A percentile compares a stretch with the other conserved stretches of the same genome.
phyloP scores from a whole-genome alignment of 2,329 filamentous ascomycete species.

The Calonectria pauciramosa region DNA sequence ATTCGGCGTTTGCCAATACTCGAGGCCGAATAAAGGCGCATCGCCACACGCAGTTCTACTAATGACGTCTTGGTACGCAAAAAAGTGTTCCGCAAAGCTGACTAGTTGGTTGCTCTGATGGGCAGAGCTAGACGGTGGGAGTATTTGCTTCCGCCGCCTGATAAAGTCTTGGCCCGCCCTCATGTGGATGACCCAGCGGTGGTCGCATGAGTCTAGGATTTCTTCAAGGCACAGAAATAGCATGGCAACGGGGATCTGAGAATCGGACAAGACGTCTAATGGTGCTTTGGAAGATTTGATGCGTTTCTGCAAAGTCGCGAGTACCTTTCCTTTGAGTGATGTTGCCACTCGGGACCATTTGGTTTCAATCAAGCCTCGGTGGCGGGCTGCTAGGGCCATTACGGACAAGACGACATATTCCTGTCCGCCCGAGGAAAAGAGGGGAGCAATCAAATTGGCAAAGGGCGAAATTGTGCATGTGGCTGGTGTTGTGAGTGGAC shows the following conservation, averaged over 20 bases:
- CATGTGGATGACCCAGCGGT: constrained; percentile 61
- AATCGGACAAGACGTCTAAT: constrained; percentile 34
- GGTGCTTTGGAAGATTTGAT: constrained; percentile 29
- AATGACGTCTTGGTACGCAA: constrained; percentile 66
- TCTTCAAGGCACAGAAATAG: constrained; percentile 44
- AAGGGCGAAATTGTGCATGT: constrained; percentile 35
- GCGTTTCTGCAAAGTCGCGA: constrained; percentile 4
- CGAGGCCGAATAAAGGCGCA: constrained; percentile 59
- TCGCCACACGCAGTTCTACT: constrained; percentile 64
- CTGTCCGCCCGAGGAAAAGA: constrained; percentile 37
- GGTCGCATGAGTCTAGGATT: constrained; percentile 39
- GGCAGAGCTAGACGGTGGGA: constrained; percentile 27
- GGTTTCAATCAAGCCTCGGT: constrained; percentile 35
- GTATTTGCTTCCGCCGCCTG: constrained; percentile 49
- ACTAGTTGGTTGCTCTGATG: background rate
- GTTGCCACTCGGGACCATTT: constrained; percentile 34
- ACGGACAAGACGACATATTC: constrained; percentile 37
- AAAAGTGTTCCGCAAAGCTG: constrained; percentile 59
- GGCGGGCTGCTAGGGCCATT: constrained; percentile 38
- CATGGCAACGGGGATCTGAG: constrained; percentile 40
- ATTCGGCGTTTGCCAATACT: constrained; percentile 57
- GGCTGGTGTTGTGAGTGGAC: constrained; percentile 40
- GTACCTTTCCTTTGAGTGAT: constrained; percentile 38
- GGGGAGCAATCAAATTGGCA: constrained; percentile 35
- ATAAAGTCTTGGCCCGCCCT: constrained; percentile 62